Conservation (phyloP, 2,329 filamentous ascomycete species). For the Xylariaceae sp. region DNA sequence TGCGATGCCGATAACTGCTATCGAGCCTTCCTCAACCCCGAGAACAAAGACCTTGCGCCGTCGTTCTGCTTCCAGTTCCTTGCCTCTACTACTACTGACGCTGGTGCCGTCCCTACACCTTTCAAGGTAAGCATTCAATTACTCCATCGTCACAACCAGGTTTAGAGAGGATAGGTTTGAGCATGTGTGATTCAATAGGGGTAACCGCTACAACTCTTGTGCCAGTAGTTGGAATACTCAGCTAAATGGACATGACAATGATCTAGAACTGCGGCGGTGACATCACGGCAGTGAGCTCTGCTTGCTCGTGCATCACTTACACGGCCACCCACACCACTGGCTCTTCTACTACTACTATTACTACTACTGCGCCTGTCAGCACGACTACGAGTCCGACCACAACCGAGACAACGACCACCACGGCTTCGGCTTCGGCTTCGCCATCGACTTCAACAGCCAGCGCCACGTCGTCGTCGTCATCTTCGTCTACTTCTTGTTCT, state of each 20-base stretch:
- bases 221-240: too few relatives aligned
- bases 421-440: conserved; percentile 6
- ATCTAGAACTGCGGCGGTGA: conserved; percentile 12
- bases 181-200: background rate
- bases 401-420: background rate
- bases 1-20: conserved; percentile 14
- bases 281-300: conserved; percentile 12
- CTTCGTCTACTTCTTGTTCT: background rate
- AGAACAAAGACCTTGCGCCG: conserved; percentile 8
- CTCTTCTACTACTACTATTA: conserved; percentile 5
- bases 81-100: conserved; percentile 15
- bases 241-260: conserved; percentile 1
- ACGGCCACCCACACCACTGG: conserved; percentile 11
- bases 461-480: background rate
- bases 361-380: conserved; percentile 1
- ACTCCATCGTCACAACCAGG: background rate
- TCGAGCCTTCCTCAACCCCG: conserved; percentile 8
- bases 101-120: conserved; percentile 13
- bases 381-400: background rate
- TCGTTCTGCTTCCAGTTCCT: conserved; percentile 15
- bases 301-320: conserved; percentile 17
- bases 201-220: too few relatives aligned
- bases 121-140: conserved; percentile 11
- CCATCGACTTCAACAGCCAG: conserved; percentile 4
- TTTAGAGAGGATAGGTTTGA: background rate